phyloP scores from a whole-genome alignment of 2,329 filamentous ascomycete genomes.

The Diaporthe sp. region DNA sequence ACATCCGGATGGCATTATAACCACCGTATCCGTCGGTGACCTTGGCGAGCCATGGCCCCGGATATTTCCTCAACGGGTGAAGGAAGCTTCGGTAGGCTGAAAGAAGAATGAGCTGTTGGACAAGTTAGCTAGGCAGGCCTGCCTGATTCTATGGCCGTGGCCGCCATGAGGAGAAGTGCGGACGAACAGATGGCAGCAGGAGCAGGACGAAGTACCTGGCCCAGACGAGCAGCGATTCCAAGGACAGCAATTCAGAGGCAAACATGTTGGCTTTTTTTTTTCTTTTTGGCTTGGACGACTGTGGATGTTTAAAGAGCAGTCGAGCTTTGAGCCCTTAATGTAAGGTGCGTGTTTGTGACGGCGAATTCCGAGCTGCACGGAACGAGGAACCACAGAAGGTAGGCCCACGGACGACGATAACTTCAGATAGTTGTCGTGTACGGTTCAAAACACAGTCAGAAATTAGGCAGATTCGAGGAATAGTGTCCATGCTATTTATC shows the following conservation, averaged over 20 bases:
- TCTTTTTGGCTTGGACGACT: no score
- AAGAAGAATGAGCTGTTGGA: neutral
- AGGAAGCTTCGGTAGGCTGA: neutral
- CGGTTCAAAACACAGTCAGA: no score
- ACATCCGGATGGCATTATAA: neutral
- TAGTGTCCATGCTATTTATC: neutral
- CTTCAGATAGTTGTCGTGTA: no score
- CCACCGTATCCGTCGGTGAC: slow-evolving; percentile 5
- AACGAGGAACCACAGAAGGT: no score
- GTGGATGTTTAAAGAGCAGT: no score
- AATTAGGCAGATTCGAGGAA: no score
- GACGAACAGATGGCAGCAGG: neutral
- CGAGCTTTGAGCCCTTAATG: no score
- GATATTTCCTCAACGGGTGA: neutral
- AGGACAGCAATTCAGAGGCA: no score
- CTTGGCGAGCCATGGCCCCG: slow-evolving; percentile 12
- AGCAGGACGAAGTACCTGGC: neutral
- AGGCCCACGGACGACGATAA: no score
- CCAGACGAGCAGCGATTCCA: neutral
- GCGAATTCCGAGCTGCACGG: no score
- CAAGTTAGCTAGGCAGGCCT: neutral
- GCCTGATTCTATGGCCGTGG: neutral
- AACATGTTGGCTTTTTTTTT: neutral
- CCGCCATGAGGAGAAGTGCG: no score
- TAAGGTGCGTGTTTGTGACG: no score